These are phyloP conservation scores for Ampelocalamus luodianensis DNA, from an alignment of 176 grass and related monocot species.

Conservation along the genomic window DNA sequence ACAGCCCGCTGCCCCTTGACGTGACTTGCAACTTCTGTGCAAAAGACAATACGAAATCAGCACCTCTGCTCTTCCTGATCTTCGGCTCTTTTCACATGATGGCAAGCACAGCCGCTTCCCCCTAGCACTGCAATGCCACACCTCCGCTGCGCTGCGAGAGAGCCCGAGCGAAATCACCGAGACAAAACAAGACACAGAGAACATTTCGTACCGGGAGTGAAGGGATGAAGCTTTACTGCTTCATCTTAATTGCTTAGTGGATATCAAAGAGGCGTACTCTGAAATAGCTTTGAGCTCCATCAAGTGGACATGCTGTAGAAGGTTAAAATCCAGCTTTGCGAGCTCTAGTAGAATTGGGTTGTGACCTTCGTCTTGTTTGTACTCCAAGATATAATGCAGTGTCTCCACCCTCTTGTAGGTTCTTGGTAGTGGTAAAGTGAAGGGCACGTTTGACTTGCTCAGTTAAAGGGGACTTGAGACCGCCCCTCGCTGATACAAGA, in stretches of 20 bases:
- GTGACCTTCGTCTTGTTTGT: neutral
- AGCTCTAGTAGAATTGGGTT: constrained; percentile 27
- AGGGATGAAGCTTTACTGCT: neutral
- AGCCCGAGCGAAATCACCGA: too few relatives aligned
- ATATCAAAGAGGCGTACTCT: neutral
- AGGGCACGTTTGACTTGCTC: constrained; percentile 39
- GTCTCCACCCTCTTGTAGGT: constrained; percentile 39
- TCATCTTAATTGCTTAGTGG: neutral
- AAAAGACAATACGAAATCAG: too few relatives aligned
- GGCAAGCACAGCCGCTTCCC: too few relatives aligned
- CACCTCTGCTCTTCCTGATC: too few relatives aligned
- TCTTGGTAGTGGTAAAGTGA: constrained; percentile 36
- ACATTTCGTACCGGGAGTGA: neutral
- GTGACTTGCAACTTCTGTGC: too few relatives aligned
- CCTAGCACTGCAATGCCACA: too few relatives aligned
- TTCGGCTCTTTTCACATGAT: too few relatives aligned
- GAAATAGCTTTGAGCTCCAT: constrained; percentile 40
- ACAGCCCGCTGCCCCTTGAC: too few relatives aligned
- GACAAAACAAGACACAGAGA: too few relatives aligned
- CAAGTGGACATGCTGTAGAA: constrained; percentile 41
- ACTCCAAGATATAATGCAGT: constrained; percentile 32
- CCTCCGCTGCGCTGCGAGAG: too few relatives aligned
- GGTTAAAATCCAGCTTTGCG: constrained; percentile 38
- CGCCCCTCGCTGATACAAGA: constrained; percentile 16
- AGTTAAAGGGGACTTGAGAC: constrained; percentile 10